Evolutionary conservation across 768 basidiomycete genomes (phyloP).

Genomic region (Pleurotus citrinopileatus): DNA sequence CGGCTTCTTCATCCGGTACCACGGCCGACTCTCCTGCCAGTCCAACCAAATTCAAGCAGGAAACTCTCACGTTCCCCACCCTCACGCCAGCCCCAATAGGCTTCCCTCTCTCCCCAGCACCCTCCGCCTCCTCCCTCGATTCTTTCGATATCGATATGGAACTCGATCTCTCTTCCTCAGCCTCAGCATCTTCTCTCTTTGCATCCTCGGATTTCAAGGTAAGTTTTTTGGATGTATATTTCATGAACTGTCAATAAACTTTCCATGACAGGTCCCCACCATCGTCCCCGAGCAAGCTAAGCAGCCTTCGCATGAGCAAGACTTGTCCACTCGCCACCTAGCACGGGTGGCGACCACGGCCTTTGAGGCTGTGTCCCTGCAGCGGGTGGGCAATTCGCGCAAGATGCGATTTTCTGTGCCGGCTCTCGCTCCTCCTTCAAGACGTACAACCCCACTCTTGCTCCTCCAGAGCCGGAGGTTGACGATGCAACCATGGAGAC

Average conservation of each 20-base stretch:
- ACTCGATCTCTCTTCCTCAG: slow-evolving; percentile 14
- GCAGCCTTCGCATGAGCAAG: slow-evolving; percentile 28
- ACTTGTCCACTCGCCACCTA: slow-evolving; percentile 90
- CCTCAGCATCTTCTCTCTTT: slow-evolving; percentile 27
- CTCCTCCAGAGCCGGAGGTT: slow-evolving; percentile 24
- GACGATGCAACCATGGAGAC: slow-evolving; percentile 67
- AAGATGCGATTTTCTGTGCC: slow-evolving; percentile 5
- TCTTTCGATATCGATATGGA: slow-evolving; percentile 22
- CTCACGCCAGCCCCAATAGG: slow-evolving; percentile 24
- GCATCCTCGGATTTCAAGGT: slow-evolving; percentile 34
- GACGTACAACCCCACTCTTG: slow-evolving; percentile 27
- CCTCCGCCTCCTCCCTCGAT: slow-evolving; percentile 37
- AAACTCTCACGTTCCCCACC: slow-evolving; percentile 20
- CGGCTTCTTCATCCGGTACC: slow-evolving; percentile 20
- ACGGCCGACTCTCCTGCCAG: background rate
- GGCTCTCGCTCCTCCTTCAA: background rate
- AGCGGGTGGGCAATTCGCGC: slow-evolving; percentile 75
- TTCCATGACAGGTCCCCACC: slow-evolving; percentile 29
- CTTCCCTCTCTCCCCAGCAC: slow-evolving; percentile 38
- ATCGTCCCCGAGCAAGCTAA: slow-evolving; percentile 19
- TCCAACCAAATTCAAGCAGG: slow-evolving; percentile 4
- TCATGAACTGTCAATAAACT: slow-evolving; percentile 21
- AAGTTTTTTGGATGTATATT: slow-evolving; percentile 21
- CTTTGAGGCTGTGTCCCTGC: slow-evolving; percentile 70
- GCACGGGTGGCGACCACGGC: slow-evolving; percentile 91